Base-by-base conservation (phyloP, 2,329 filamentous ascomycete species). In the Claviceps pazoutovae region DNA sequence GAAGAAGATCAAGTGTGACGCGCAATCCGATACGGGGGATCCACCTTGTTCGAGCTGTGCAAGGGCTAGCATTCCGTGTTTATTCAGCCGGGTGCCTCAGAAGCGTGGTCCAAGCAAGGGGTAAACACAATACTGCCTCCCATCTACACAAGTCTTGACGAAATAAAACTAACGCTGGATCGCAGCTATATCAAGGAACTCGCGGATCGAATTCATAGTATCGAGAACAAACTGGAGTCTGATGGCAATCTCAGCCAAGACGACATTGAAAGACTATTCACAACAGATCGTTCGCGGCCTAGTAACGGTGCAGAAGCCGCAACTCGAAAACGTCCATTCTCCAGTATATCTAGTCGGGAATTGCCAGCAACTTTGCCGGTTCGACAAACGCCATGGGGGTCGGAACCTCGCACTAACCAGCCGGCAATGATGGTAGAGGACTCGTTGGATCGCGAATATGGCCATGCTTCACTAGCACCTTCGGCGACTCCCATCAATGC, bases 71-170 rank as follows among this genome's bases (percentile, higher is more conserved):
- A 78, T 82, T n/a, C 72, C 74, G 21, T 95, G 89, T 67, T 76
- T 89, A 19, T 95, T 95, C 63, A 94, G 86, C 66, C 79, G 89
- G 49, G 83, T 93, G 51, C 88, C 88, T 1, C 87, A 93, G 74
- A 95, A 93, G 67, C 78, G 87, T 55, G 88, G 89, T 1, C 88
- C 89, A 2, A 93, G 85, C 63, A 95, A 95, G 76, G 89, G 89
- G 76, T 87, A 56, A 17, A 11, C n/a, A 16, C 23, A 45, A n/a
- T n/a, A 8, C 9, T 34, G 6, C 19, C 34, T 26, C 36, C 19
- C 30, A 16, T 36, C 14, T 16, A 13, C 17, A 8, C 17, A 43
- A 5, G 14, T 14, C 3, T 13, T 5, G 14, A 30, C 8, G 42
- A 26, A 30, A 34, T 9, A 23, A 19, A 2, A 57, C 26, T 61